Conservation (phyloP, 768 basidiomycete genomes). For the Suillus americanus region DNA sequence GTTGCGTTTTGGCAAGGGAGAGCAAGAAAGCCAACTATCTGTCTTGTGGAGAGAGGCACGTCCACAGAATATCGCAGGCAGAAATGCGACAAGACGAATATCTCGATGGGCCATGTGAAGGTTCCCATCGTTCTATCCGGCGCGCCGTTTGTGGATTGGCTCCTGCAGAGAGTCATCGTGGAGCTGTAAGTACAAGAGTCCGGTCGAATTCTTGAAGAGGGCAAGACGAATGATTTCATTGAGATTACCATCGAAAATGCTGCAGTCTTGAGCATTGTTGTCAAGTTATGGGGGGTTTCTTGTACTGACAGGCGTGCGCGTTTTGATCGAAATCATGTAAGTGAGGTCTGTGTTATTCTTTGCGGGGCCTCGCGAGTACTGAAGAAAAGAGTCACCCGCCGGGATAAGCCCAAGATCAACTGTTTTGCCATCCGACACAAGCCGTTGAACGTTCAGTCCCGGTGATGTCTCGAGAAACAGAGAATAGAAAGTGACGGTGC, state of each 20-base stretch:
- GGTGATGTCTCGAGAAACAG: background rate
- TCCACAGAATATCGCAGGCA: slow-evolving; percentile 10
- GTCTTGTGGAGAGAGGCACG: slow-evolving; percentile 6
- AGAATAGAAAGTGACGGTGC: background rate
- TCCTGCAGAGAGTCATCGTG: slow-evolving; percentile 2
- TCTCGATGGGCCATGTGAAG: slow-evolving; percentile 6
- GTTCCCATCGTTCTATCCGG: slow-evolving; percentile 9
- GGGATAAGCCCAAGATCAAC: background rate
- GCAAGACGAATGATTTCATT: background rate
- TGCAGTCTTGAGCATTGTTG: background rate
- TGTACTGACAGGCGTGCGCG: background rate
- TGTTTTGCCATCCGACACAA: background rate
- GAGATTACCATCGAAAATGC: background rate
- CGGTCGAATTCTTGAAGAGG: background rate
- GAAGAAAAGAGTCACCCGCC: background rate
- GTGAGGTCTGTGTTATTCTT: background rate
- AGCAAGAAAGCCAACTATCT: background rate
- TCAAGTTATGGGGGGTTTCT: background rate
- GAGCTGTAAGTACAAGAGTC: slow-evolving; percentile 3
- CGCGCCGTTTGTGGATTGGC: slow-evolving; percentile 5
- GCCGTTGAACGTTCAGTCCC: background rate
- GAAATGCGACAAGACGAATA: background rate
- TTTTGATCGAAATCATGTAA: background rate
- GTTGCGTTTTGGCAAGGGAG: background rate
- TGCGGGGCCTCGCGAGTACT: background rate